Evolutionary conservation across 2,329 filamentous ascomycete genomes (phyloP), one percentile per base, ranked within the genome.

Genomic region (Neonectria ditissima): DNA sequence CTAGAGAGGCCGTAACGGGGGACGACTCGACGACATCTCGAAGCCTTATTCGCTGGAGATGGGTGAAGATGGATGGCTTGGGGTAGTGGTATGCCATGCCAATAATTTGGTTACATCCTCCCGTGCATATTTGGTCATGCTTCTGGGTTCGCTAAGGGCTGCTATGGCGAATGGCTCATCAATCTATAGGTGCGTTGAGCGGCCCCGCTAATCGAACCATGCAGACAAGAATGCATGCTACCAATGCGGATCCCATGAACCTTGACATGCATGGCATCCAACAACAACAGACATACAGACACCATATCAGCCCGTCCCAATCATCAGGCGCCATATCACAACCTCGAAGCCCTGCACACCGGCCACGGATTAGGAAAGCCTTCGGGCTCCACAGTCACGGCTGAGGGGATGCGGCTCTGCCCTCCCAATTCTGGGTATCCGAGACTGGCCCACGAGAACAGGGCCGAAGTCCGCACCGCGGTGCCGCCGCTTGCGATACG

Each of bases 121-220:
- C 34, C 53, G 63, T 68, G 64, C 63, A 63, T 62, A 47, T 34
- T 52, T 34, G 69, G 66, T 67, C 71, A 73, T 69, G 68, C 68
- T 37, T 69, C 65, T 55, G 62, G 34, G 51, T 26, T 48, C 61
- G 63, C 62, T 45, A 62, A 65, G 44, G 44, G 57, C 63, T 50
- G 53, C 51, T 28, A 24, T 18, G 45, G 59, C 62, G 51, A 55
- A 65, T 56, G 39, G 32, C 45, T 64, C 58, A 44, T 52, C 24
- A 24, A 37, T 37, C 41, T 57, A 52, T 48, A 59, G 59, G 58
- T 53, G 53, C 55, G 41, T 54, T 48, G 20, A 11, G 50, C 18
- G 14, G 51, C 71, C 67, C 71, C 64, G 63, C 71, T 67, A 69
- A 68, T 70, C 65, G 67, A 65, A 63, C 70, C 63, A 69, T 65